Conservation (phyloP, 148 eudicot species). For the Amaranthus hypochondriacus region DNA sequence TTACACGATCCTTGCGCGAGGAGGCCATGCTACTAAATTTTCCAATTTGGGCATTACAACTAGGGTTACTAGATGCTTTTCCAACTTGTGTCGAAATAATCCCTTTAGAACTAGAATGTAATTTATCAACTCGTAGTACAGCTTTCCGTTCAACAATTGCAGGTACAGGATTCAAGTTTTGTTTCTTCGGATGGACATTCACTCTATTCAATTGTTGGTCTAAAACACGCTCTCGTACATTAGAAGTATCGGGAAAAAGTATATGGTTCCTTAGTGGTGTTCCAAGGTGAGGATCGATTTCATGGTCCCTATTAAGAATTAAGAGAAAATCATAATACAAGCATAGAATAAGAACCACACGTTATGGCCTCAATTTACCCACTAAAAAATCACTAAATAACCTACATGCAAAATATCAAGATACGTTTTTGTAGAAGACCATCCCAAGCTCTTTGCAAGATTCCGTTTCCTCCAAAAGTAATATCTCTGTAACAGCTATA, state of each 20-base stretch:
- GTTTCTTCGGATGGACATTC: conserved; percentile 18
- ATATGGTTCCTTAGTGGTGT: conserved; percentile 74
- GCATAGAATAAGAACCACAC: neutral
- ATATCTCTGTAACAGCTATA: conserved; percentile 39
- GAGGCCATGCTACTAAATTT: conserved; percentile 5
- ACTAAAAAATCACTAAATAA: conserved; percentile 5
- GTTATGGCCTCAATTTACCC: neutral
- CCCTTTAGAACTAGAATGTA: neutral
- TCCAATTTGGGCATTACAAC: conserved; percentile 16
- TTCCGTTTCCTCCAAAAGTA: conserved; percentile 28
- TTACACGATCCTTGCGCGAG: conserved; percentile 3
- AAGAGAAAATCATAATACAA: conserved; percentile 14
- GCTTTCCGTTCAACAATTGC: conserved; percentile 17
- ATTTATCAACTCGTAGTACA: conserved; percentile 20
- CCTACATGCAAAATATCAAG: conserved; percentile 79
- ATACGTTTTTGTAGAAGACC: conserved; percentile 59
- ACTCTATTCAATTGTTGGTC: conserved; percentile 7
- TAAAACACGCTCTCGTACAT: conserved; percentile 17
- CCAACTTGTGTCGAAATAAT: conserved; percentile 12
- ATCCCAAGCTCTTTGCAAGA: conserved; percentile 71
- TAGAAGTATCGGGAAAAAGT: conserved; percentile 36
- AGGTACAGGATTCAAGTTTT: conserved; percentile 1
- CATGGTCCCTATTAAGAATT: conserved; percentile 52
- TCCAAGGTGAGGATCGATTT: conserved; percentile 44
- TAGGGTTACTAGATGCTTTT: conserved; percentile 8